phyloP scores from a whole-genome alignment of 768 basidiomycete genomes.

The Leccinellum rugosiceps region DNA sequence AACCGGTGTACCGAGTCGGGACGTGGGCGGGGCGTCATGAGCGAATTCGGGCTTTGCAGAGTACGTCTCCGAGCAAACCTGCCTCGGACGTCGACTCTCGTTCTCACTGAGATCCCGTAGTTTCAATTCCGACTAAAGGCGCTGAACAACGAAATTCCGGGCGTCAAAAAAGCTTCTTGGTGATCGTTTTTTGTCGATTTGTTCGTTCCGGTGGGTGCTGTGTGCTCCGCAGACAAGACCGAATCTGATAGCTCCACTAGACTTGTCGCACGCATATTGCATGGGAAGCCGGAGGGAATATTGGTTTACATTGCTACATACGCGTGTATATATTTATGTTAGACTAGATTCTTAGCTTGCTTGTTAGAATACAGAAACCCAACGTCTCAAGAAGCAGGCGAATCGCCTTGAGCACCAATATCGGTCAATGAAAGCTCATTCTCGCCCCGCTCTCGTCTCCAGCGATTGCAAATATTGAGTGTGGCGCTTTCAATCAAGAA shows the following conservation, averaged over 20 bases:
- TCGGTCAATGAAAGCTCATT: slow-evolving; percentile 60
- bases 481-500: slow-evolving; percentile 76
- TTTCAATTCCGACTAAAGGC: slow-evolving; percentile 91
- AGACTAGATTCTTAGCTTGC: not conserved
- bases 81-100: not conserved
- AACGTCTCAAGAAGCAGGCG: slow-evolving; percentile 20
- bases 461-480: slow-evolving; percentile 73
- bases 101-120: slow-evolving; percentile 37
- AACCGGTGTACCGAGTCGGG: slow-evolving; percentile 87
- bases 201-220: not conserved
- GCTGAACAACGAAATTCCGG: slow-evolving; percentile 74
- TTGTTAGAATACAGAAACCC: slow-evolving; percentile 8
- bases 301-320: not conserved
- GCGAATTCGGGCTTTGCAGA: slow-evolving; percentile 83
- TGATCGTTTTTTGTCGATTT: slow-evolving; percentile 31
- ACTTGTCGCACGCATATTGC: not conserved
- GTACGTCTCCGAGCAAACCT: slow-evolving; percentile 37
- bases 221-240: not conserved
- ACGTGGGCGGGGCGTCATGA: slow-evolving; percentile 81
- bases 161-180: slow-evolving; percentile 93
- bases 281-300: too few species aligned
- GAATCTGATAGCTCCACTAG: not conserved
- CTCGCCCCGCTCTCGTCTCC: slow-evolving; percentile 83
- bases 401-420: slow-evolving; percentile 39
- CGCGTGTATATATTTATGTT: slow-evolving; percentile 7